Percentiles rank a stretch among this genome's conserved stretches.
phyloP scores from a whole-genome alignment of 176 grass and related monocot species.

The Chloris gayana region DNA sequence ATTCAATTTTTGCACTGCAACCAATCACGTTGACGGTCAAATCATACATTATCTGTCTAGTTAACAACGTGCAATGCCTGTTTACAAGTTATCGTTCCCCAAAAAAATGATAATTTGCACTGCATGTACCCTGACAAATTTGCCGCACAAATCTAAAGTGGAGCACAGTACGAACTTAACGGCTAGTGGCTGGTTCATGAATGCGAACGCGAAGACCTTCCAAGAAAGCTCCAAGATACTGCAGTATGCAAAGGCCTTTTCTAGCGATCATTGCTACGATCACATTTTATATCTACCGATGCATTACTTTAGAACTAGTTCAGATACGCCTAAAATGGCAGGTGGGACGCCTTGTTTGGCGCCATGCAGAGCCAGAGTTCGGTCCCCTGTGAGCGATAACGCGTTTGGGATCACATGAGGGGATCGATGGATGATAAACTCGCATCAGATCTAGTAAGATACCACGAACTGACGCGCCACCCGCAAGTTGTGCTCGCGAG shows the following conservation, averaged over 20 bases:
- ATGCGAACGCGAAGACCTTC: background rate
- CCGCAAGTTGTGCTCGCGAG: constrained; percentile 10
- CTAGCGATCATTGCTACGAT: constrained; percentile 3
- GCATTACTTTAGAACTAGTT: constrained; percentile 11
- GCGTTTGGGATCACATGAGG: constrained; percentile 22
- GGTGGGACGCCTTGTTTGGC: constrained; percentile 22
- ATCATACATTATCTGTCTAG: background rate
- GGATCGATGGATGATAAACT: background rate
- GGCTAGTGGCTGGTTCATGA: background rate
- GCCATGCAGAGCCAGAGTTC: constrained; percentile 25
- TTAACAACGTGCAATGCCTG: background rate
- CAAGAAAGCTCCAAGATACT: too few relatives aligned
- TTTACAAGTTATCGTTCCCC: background rate
- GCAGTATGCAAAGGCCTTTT: constrained; percentile 17
- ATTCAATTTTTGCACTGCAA: background rate
- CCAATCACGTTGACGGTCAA: background rate
- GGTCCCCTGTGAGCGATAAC: constrained; percentile 16
- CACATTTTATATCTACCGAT: constrained; percentile 3
- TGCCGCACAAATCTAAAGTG: background rate
- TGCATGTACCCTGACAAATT: constrained; percentile 10
- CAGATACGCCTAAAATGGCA: constrained; percentile 16
- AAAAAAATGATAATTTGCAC: background rate
- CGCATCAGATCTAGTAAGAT: constrained; percentile 44
- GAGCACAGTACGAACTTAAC: background rate
- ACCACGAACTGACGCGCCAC: constrained; percentile 21